Evolutionary conservation across 176 grass and related monocot genomes (phyloP).

Genomic region (Oropetium thomaeum): DNA sequence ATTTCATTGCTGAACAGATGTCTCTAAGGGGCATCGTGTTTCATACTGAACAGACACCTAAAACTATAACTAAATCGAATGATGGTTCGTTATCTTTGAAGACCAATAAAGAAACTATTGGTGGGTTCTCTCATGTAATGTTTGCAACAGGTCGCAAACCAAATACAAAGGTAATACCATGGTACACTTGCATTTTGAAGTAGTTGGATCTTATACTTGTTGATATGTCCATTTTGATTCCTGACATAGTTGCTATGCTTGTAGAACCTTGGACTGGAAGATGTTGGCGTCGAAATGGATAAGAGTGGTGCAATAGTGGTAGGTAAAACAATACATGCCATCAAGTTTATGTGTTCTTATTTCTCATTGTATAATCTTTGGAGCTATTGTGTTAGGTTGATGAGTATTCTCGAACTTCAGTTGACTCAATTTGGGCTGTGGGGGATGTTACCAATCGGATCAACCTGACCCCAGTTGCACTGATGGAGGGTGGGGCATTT

Average conservation of each 20-base stretch:
- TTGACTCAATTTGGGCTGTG: conserved; percentile 84
- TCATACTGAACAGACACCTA: conserved; percentile 68
- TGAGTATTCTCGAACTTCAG: conserved; percentile 66
- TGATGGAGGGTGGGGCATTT: conserved; percentile 80
- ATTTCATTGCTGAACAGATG: conserved; percentile 78
- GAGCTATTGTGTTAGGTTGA: conserved; percentile 45
- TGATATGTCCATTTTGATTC: conserved; percentile 1
- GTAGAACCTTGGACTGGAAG: conserved; percentile 78
- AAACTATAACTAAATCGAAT: conserved; percentile 54
- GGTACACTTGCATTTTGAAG: background rate
- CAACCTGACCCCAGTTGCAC: conserved; percentile 76
- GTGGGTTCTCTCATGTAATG: conserved; percentile 87
- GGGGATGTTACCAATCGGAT: conserved; percentile 77
- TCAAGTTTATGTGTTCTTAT: conserved; percentile 5
- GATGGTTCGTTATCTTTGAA: conserved; percentile 59
- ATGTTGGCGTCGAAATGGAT: conserved; percentile 60
- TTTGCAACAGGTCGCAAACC: conserved; percentile 77
- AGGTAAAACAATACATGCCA: background rate
- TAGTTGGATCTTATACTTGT: background rate
- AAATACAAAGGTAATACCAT: conserved; percentile 62
- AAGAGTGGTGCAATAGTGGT: conserved; percentile 73
- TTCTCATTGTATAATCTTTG: background rate
- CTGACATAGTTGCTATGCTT: conserved; percentile 7
- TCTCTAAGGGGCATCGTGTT: conserved; percentile 63
- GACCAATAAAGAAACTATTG: conserved; percentile 69